These are phyloP conservation scores for Orbilia oligospora DNA, from an alignment of 2,329 filamentous ascomycete species.

Conservation along the genomic window DNA sequence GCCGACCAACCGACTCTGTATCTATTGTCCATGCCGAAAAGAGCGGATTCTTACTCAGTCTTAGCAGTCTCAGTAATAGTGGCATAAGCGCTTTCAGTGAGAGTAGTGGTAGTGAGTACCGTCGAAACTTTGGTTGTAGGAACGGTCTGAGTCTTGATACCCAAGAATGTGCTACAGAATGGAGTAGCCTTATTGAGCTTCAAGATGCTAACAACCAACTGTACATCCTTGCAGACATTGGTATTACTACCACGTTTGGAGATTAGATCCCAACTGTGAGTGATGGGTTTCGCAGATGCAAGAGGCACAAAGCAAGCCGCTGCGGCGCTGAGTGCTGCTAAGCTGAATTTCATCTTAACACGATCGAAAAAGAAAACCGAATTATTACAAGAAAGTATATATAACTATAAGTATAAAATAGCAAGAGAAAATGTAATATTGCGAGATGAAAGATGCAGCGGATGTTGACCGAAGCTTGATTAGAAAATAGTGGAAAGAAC, in stretches of 20 bases:
- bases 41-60: conserved; percentile 21
- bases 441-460: not conserved
- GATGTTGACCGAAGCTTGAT: not conserved
- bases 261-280: not conserved
- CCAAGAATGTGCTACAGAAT: conserved; percentile 33
- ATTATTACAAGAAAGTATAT: conserved; percentile 7
- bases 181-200: conserved; percentile 39
- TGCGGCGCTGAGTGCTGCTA: conserved; percentile 22
- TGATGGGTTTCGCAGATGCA: conserved; percentile 24
- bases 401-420: not conserved
- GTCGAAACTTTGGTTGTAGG: conserved; percentile 16
- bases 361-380: not conserved
- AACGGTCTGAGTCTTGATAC: conserved; percentile 41
- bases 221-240: conserved; percentile 36
- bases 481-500: not conserved
- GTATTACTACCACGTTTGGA: not conserved
- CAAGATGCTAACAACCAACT: conserved; percentile 29
- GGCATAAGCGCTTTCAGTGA: conserved; percentile 13
- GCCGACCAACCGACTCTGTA: too few species aligned
- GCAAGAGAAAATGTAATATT: conserved; percentile 1
- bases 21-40: too few species aligned
- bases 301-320: conserved; percentile 20
- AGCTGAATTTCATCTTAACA: conserved; percentile 31
- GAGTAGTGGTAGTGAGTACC: conserved; percentile 2
- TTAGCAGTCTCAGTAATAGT: conserved; percentile 18